phyloP scores from a whole-genome alignment of 1,139 yeast genomes.

The Zygosaccharomyces pseudobailii region DNA sequence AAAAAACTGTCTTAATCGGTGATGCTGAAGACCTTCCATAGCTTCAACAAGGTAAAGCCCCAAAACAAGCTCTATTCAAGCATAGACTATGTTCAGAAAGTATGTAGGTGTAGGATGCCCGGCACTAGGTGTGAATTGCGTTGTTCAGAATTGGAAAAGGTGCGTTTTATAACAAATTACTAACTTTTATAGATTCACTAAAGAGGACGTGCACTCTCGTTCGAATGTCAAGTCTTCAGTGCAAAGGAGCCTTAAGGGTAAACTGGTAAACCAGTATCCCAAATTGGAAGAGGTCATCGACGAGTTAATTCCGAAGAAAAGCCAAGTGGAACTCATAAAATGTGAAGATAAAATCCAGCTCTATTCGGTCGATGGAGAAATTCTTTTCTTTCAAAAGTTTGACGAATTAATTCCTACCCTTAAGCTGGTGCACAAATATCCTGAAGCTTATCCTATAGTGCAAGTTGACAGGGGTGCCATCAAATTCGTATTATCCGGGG shows the following conservation, averaged over 20 bases:
- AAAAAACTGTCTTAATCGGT: too few relatives aligned
- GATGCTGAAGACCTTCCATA: too few relatives aligned
- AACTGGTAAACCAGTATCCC: conserved; percentile 69
- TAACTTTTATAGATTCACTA: conserved; percentile 52
- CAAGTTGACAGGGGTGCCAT: conserved; percentile 96
- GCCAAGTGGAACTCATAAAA: conserved; percentile 76
- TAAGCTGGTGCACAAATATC: conserved; percentile 74
- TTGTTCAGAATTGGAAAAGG: too few relatives aligned
- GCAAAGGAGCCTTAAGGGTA: conserved; percentile 75
- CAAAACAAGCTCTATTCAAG: background rate
- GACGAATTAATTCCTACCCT: conserved; percentile 80
- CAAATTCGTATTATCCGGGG: conserved; percentile 89
- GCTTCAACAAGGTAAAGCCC: background rate
- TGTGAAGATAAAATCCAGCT: conserved; percentile 86
- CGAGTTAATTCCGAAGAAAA: conserved; percentile 81
- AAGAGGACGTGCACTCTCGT: conserved; percentile 84
- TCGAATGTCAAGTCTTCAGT: conserved; percentile 91
- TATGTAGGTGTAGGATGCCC: background rate
- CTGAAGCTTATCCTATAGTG: conserved; percentile 76
- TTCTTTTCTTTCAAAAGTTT: conserved; percentile 76
- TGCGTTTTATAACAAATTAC: background rate
- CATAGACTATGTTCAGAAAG: background rate
- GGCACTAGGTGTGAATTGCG: too few relatives aligned
- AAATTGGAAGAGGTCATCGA: conserved; percentile 70
- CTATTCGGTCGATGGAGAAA: conserved; percentile 68